Evolutionary conservation across 2,329 filamentous ascomycete genomes (phyloP).

Genomic region (Aspergillus fumigatus): DNA sequence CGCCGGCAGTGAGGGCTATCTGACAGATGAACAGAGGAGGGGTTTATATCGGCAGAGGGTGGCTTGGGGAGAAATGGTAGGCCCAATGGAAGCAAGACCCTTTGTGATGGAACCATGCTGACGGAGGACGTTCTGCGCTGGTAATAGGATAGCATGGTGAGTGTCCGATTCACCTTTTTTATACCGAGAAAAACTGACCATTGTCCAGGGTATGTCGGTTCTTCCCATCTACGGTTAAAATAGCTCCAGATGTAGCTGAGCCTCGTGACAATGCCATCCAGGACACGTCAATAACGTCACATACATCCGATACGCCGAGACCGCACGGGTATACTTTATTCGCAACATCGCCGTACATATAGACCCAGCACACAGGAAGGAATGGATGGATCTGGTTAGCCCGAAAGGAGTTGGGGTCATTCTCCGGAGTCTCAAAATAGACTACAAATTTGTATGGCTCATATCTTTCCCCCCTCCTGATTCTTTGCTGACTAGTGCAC

Average conservation of each 20-base stretch:
- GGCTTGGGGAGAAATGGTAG: conserved; percentile 82
- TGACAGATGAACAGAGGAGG: conserved; percentile 58
- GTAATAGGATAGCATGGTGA: conserved; percentile 45
- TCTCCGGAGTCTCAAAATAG: conserved; percentile 70
- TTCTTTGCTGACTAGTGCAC: conserved; percentile 4
- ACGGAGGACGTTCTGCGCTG: conserved; percentile 9
- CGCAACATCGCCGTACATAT: conserved; percentile 61
- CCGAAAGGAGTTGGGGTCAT: conserved; percentile 68
- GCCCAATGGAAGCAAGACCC: conserved; percentile 9
- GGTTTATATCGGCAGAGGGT: conserved; percentile 64
- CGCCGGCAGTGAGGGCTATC: conserved; percentile 70
- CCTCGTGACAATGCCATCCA: conserved; percentile 24
- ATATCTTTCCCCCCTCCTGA: neutral
- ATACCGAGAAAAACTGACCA: neutral
- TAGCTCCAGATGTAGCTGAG: neutral
- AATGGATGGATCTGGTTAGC: conserved; percentile 67
- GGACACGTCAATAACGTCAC: conserved; percentile 83
- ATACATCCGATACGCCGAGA: conserved; percentile 81
- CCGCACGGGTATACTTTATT: conserved; percentile 73
- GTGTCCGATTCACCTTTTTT: conserved; percentile 8
- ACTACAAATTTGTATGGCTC: conserved; percentile 77
- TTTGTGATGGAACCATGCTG: conserved; percentile 10
- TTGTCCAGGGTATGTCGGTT: neutral
- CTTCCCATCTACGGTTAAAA: too few relatives aligned
- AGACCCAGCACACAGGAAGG: conserved; percentile 55